Evolutionary conservation across 495 filamentous ascomycete species (phyloP), one percentile per base, ranked within the genome.

Genomic region (Apodospora peruviana): DNA sequence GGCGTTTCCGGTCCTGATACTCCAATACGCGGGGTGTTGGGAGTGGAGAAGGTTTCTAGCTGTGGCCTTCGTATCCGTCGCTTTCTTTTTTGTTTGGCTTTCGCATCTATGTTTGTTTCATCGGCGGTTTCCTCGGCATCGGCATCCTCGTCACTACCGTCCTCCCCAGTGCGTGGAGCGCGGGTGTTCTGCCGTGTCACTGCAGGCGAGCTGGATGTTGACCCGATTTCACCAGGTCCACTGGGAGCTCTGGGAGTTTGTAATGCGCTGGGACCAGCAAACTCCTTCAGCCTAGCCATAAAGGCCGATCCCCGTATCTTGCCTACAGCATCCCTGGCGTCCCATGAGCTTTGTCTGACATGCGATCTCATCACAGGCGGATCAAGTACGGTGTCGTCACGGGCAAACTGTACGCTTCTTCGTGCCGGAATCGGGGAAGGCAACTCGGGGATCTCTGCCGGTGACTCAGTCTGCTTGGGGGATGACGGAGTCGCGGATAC

Each of bases 71-170:
- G 72, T 51, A 77, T 80, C 43, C 76, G 69, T 35, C 79, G 72
- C 51, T 76, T 80, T 57, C 71, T 81, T 60, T 73, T 73, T 67
- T 74, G 60, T 43, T 60, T 56, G 21, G 39, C 63, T 1, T 45
- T 67, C 4, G 59, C 57, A 36, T 9, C 72, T 7, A 65, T 68
- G 34, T 68, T 56, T 18, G 57, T 61, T 50, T 83, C 80, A 40
- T 77, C 79, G 7, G 74, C 74, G 14, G 78, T 90, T 57, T 87
- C 83, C 58, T 89, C 86, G 9, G 83, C 86, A 65, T 90, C 86
- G 4, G 86, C 86, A 68, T 90, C 86, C 5, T 60, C 64, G 56
- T 84, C 83, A 46, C 82, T 84, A 2, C 85, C 80, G 53, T 86
- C 83, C 37, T 78, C 67, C 27, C 79, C 60, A 2, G 77, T 74